Percentiles rank a stretch among this genome's conserved stretches.
Evolutionary conservation across 768 basidiomycete species (phyloP).

Genomic region (Auriscalpium vulgare): DNA sequence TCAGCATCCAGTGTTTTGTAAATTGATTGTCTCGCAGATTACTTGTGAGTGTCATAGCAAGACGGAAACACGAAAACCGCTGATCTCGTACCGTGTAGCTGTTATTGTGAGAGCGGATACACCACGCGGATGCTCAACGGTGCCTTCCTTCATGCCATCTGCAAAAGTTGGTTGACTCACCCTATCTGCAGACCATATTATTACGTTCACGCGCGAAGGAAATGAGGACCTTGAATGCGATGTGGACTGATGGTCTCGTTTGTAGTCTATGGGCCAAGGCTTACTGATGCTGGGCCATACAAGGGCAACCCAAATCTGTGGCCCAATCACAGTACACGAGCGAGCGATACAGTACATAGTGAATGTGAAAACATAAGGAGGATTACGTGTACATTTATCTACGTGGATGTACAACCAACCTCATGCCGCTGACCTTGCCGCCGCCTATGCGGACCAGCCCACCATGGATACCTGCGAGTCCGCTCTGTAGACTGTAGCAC

Average conservation of each 20-base stretch:
- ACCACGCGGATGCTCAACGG: conserved; percentile 58
- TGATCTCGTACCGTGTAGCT: conserved; percentile 28
- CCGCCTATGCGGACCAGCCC: no score
- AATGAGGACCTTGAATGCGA: conserved; percentile 44
- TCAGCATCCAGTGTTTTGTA: background rate
- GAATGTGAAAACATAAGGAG: no score
- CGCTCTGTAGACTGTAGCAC: no score
- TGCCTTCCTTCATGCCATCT: conserved; percentile 23
- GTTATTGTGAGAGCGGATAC: conserved; percentile 69
- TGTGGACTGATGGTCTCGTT: conserved; percentile 6
- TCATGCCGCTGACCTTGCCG: no score
- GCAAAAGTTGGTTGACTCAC: background rate
- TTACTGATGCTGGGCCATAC: no score
- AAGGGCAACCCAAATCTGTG: no score
- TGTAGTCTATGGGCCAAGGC: no score
- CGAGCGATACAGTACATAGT: no score
- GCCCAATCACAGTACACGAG: no score
- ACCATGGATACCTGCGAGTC: no score
- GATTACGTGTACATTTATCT: no score
- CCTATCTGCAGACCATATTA: conserved; percentile 47
- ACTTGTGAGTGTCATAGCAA: conserved; percentile 31
- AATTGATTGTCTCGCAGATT: conserved; percentile 26
- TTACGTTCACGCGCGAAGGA: conserved; percentile 60
- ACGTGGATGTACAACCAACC: no score
- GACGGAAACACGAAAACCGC: background rate